Evolutionary conservation across 192 early-diverging fungal species (phyloP).

Genomic region (Martensiomyces pterosporus): DNA sequence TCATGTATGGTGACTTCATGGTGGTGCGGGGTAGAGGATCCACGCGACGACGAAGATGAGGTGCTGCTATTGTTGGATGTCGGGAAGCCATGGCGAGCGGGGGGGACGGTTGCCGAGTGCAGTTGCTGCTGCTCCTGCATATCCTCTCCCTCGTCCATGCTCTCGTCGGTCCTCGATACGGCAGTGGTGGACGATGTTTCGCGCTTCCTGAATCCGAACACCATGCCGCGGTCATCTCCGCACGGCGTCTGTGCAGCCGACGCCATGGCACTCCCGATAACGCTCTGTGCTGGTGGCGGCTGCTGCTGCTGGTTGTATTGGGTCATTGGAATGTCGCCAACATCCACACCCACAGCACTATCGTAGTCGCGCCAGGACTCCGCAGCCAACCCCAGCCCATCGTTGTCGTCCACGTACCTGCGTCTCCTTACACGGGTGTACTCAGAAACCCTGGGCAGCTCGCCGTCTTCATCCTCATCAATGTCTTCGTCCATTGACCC

Average conservation of each 20-base stretch:
- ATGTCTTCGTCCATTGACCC: not conserved
- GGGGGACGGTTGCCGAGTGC: too few species aligned
- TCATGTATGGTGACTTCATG: not conserved
- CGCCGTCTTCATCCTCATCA: constrained; percentile 4
- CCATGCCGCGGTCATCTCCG: not conserved
- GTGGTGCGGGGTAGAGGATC: not conserved
- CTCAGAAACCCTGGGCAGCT: too few species aligned
- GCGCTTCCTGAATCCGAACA: constrained; percentile 23
- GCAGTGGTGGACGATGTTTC: constrained; percentile 26
- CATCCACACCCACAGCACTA: constrained; percentile 28
- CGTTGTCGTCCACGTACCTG: too few species aligned
- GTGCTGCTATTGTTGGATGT: too few species aligned
- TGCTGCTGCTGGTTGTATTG: not conserved
- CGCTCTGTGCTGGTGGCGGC: too few species aligned
- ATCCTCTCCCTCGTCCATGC: too few species aligned
- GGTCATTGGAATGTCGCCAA: constrained; percentile 4
- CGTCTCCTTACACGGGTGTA: too few species aligned
- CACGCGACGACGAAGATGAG: not conserved
- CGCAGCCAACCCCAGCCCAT: too few species aligned
- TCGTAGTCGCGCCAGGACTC: constrained; percentile 25
- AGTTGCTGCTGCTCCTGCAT: too few species aligned
- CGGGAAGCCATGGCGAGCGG: too few species aligned
- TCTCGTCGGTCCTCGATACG: constrained; percentile 3
- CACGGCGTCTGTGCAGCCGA: not conserved
- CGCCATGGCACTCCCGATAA: too few species aligned